A percentile compares a stretch with the other conserved stretches of the same genome.
Evolutionary conservation across 164 flowering plant genomes (phyloP).

Genomic region (Magnolia kwangsiensis): DNA sequence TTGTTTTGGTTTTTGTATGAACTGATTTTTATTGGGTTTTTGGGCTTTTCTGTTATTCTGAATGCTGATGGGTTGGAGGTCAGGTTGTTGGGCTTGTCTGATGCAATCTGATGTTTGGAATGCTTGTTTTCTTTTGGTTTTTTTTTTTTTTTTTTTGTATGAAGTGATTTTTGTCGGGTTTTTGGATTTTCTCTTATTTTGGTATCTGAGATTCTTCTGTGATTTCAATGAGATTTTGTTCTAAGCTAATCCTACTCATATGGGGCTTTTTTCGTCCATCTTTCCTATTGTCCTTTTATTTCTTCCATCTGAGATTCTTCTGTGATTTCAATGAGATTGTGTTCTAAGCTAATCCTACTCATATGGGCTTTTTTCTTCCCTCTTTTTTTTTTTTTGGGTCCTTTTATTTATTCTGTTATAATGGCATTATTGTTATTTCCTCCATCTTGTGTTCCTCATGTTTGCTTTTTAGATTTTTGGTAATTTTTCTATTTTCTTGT

Average conservation of each 20-base stretch:
- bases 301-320: too few relatives aligned
- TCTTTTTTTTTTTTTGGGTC: neutral
- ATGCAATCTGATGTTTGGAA: too few relatives aligned
- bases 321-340: neutral
- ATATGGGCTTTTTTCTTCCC: neutral
- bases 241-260: neutral
- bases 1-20: neutral
- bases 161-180: conserved; percentile 7
- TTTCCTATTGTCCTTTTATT: neutral
- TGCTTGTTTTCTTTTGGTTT: too few relatives aligned
- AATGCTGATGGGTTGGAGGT: too few relatives aligned
- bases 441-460: too few relatives aligned
- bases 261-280: neutral
- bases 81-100: too few relatives aligned
- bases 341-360: neutral
- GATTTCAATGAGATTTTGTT: neutral
- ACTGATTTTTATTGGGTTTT: conserved; percentile 6
- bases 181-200: conserved; percentile 13
- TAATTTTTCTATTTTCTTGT: too few relatives aligned
- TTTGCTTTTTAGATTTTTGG: too few relatives aligned
- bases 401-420: too few relatives aligned
- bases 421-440: too few relatives aligned
- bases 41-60: conserved; percentile 9
- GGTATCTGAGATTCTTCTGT: neutral
- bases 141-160: neutral